These are phyloP conservation scores for Aspergillus mulundensis DNA, from an alignment of 495 filamentous ascomycete species.

Conservation along the genomic window DNA sequence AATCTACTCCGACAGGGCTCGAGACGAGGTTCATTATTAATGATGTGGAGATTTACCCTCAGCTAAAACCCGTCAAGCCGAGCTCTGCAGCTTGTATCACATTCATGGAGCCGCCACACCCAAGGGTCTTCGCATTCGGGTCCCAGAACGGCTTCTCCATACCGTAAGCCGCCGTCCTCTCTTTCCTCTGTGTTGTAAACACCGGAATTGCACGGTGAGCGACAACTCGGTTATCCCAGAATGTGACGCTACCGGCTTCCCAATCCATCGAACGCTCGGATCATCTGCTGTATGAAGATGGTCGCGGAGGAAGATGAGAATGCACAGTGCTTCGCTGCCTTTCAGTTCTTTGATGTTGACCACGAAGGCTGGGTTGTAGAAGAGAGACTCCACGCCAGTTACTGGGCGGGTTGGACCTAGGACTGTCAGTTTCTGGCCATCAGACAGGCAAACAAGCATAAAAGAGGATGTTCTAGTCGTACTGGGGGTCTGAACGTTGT, in stretches of 20 bases:
- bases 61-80: constrained; percentile 1
- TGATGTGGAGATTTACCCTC: too few species aligned
- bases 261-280: constrained; percentile 3
- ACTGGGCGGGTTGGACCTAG: constrained; percentile 5
- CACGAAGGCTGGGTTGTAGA: constrained; percentile 6
- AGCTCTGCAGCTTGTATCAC: not conserved
- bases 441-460: not conserved
- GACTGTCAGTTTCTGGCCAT: not conserved
- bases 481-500: constrained; percentile 2
- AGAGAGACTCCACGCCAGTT: not conserved
- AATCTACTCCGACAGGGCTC: not conserved
- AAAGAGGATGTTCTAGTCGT: constrained; percentile 5
- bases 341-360: constrained; percentile 5
- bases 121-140: not conserved
- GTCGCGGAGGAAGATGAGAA: constrained; percentile 4
- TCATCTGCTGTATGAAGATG: constrained; percentile 3
- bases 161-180: constrained; percentile 4
- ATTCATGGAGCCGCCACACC: not conserved
- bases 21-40: too few species aligned
- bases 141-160: constrained; percentile 7
- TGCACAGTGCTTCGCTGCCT: not conserved
- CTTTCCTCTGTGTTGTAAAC: constrained; percentile 5
- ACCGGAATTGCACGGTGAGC: constrained; percentile 1
- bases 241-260: constrained; percentile 6
- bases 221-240: constrained; percentile 5